Evolutionary conservation across 345 rosid genomes (phyloP), one percentile per base, ranked within the genome.

Genomic region (Ricinus communis): DNA sequence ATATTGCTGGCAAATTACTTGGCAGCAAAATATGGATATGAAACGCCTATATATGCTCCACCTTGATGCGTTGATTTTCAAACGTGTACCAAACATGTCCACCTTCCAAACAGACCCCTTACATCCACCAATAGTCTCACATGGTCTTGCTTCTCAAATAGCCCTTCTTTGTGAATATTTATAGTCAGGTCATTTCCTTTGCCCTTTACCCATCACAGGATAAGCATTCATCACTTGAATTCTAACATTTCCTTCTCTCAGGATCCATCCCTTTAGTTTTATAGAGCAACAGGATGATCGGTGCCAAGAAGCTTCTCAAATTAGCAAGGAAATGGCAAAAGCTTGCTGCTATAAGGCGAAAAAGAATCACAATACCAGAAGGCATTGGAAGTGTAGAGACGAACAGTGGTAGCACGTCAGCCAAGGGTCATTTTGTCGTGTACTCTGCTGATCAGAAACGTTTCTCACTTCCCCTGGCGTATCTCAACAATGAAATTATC

Each of bases 321-420:
- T 28, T 70, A 47, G 62, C 60, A 11, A 63, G 51, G 28, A 62
- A 71, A 62, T 62, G 75, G 67, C 51, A 60, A 51, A 71, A 51
- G 14, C 8, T 62, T 11, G 49, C 69, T 27, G 31, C 31, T 11
- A 41, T 30, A 11, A 33, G 59, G 58, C 13, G 36, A 53, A 40
- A 71, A 16, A 31, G 61, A 30, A 24, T 62, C 30, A 41, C 45
- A 27, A 10, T 11, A 10, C 30, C 65, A 16, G 66, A 31, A 19
- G 31, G 13, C 8, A 21, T 36, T 14, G 33, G 4, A 10, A 70
- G n/a, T n/a, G 40, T 0, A 22, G 51, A 45, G 7, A 40, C 10
- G 13, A 62, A 8, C 50, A 62, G 49, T n/a, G 38, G 16, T 62
- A 15, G 66, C 47, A 30, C 30, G 6, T 2, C 6, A 33, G 38